phyloP scores from a whole-genome alignment of 176 grass and related monocot genomes.

The Aegilops sharonensis region DNA sequence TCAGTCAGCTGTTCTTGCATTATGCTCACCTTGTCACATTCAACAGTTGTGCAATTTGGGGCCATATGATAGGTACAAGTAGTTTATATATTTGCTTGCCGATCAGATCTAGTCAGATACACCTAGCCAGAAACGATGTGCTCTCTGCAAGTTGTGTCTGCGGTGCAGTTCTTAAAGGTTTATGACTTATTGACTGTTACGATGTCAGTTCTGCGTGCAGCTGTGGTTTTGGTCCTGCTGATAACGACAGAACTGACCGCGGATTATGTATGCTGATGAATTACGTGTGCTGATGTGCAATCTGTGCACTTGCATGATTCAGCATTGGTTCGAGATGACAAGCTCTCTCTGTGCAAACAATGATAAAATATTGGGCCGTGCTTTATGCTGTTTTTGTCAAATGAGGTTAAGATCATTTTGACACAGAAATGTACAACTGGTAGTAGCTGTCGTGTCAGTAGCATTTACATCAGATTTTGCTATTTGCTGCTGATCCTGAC shows the following conservation, averaged over 20 bases:
- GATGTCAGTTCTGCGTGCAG: conserved; percentile 31
- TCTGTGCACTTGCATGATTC: neutral
- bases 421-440: neutral
- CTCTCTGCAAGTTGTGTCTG: conserved; percentile 4
- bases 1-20: conserved; percentile 11
- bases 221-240: conserved; percentile 18
- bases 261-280: conserved; percentile 3
- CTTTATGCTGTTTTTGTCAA: neutral
- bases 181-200: conserved; percentile 31
- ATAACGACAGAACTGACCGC: conserved; percentile 33
- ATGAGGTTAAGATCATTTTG: neutral
- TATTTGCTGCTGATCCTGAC: neutral
- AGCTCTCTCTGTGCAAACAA: neutral
- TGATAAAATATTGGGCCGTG: neutral
- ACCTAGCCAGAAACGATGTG: conserved; percentile 9
- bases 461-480: neutral
- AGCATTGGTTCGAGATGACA: neutral
- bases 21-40: conserved; percentile 29
- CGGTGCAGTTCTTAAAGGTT: conserved; percentile 2
- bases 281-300: neutral
- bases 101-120: conserved; percentile 40
- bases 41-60: conserved; percentile 2
- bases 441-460: neutral
- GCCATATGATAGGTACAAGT: neutral
- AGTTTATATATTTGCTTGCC: neutral